These are phyloP conservation scores for Mayamaea pseudoterrestris DNA, from an alignment of 108 stramenopile species.

Conservation along the genomic window DNA sequence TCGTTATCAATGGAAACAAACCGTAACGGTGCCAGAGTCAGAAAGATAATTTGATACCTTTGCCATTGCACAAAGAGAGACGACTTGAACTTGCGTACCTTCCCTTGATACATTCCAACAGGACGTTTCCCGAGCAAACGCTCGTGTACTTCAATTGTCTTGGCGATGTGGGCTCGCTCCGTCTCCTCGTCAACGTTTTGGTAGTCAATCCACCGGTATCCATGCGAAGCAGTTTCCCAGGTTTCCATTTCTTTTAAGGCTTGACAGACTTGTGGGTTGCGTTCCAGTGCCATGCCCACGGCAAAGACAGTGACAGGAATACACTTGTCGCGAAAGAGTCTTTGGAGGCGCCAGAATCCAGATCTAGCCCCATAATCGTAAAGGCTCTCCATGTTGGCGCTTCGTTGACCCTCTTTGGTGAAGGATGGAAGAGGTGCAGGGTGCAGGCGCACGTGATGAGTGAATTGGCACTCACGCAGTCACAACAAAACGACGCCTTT, in stretches of 20 bases:
- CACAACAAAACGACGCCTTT: background rate
- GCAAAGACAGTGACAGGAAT: conserved; percentile 87
- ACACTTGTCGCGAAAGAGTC: conserved; percentile 59
- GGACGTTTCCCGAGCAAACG: conserved; percentile 73
- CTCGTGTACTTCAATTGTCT: conserved; percentile 80
- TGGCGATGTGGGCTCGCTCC: conserved; percentile 82
- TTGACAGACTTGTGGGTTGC: conserved; percentile 59
- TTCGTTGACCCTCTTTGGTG: conserved; percentile 17
- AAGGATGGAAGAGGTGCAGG: background rate
- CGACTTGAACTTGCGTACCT: conserved; percentile 17
- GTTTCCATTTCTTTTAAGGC: conserved; percentile 26
- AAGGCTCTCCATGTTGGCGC: conserved; percentile 84
- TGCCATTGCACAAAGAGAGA: background rate
- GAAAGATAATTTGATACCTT: no score
- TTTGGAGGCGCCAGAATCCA: conserved; percentile 89
- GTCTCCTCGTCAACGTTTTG: conserved; percentile 69
- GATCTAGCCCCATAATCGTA: conserved; percentile 89
- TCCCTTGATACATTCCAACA: conserved; percentile 90
- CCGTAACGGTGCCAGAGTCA: background rate
- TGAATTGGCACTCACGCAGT: background rate
- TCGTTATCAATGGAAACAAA: no score
- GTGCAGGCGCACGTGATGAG: background rate
- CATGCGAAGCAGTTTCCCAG: conserved; percentile 87
- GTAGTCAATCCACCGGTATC: conserved; percentile 94
- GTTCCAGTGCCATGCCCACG: conserved; percentile 90